Conservation (phyloP, 75 land plant species). For the Pinus tabuliformis region DNA sequence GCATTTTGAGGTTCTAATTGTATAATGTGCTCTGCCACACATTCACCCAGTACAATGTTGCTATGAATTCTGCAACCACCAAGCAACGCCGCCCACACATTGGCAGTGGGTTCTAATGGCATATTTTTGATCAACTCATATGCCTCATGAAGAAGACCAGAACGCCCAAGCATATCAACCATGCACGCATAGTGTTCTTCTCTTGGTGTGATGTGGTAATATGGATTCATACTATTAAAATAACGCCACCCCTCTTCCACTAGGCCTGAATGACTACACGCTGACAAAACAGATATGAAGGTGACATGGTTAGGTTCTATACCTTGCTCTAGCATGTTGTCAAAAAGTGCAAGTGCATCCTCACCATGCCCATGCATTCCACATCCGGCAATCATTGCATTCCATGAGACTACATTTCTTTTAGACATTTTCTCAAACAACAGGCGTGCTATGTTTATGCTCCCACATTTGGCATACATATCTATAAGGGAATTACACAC, state of each 20-base stretch:
- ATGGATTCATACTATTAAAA: slow-evolving; percentile 32
- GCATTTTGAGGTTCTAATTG: slow-evolving; percentile 7
- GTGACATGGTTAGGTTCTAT: slow-evolving; percentile 46
- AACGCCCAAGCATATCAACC: slow-evolving; percentile 52
- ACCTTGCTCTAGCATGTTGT: slow-evolving; percentile 17
- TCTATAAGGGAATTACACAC: slow-evolving; percentile 50
- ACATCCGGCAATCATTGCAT: slow-evolving; percentile 50
- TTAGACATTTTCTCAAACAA: neutral
- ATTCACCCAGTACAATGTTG: slow-evolving; percentile 31
- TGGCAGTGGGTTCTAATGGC: slow-evolving; percentile 38
- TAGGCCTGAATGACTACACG: slow-evolving; percentile 42
- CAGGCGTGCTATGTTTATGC: slow-evolving; percentile 18
- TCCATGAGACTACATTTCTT: slow-evolving; percentile 49
- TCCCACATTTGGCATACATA: slow-evolving; percentile 68
- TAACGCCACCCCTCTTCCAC: slow-evolving; percentile 39
- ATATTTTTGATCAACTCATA: slow-evolving; percentile 23
- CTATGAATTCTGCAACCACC: slow-evolving; percentile 44
- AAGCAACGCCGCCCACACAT: slow-evolving; percentile 57
- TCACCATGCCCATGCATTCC: slow-evolving; percentile 34
- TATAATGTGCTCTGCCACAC: slow-evolving; percentile 8
- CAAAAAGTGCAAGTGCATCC: slow-evolving; percentile 32
- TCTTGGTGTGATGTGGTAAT: slow-evolving; percentile 22
- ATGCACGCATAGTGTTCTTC: slow-evolving; percentile 50
- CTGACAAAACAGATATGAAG: slow-evolving; percentile 44
- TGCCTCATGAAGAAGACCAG: slow-evolving; percentile 46